These are phyloP conservation scores for Solanum pimpinellifolium DNA, from an alignment of 257 asterid genomes.

Conservation along the genomic window DNA sequence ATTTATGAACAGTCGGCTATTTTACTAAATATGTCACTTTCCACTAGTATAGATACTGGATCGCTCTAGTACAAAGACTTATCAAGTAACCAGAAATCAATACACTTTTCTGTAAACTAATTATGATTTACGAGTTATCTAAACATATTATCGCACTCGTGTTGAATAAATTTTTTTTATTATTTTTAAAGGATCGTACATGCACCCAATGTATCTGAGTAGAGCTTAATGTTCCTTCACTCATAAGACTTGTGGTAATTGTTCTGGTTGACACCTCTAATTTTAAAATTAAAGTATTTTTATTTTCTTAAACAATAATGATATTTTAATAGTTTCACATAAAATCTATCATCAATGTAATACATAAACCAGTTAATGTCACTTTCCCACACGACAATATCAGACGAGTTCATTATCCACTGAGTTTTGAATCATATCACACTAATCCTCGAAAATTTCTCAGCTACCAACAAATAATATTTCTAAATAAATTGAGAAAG, in stretches of 20 bases:
- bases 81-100: not conserved
- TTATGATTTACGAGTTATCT: not conserved
- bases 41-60: rapidly evolving
- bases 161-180: not conserved
- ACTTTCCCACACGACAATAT: no score
- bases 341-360: no score
- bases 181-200: not conserved
- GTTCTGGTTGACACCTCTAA: not conserved
- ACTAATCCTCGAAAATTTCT: no score
- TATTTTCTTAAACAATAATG: no score
- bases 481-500: not conserved
- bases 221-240: not conserved
- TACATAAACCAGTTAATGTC: no score
- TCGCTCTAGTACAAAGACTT: not conserved
- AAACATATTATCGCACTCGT: not conserved
- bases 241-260: not conserved
- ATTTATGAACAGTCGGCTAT: not conserved
- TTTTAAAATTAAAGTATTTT: no score
- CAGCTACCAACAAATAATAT: no score
- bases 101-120: not conserved
- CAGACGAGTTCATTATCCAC: no score
- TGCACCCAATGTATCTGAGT: not conserved
- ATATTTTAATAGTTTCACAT: no score
- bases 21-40: not conserved
- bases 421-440: no score